phyloP scores from a whole-genome alignment of 164 flowering plant genomes.

The Annona cherimola region DNA sequence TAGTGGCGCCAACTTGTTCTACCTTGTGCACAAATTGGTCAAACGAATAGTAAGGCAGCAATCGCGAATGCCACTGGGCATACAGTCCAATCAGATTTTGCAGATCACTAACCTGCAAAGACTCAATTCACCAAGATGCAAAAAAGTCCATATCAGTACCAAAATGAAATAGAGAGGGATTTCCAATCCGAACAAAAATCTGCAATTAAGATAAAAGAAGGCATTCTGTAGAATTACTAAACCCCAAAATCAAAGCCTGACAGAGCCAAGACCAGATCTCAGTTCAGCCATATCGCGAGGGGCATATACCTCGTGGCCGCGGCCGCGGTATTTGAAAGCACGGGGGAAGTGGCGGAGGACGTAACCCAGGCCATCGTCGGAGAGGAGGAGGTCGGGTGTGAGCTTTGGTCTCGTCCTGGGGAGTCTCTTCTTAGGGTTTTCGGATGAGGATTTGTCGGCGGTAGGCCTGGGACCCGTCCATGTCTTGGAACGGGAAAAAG shows the following conservation, averaged over 20 bases:
- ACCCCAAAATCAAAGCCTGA: not conserved
- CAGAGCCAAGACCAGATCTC: not conserved
- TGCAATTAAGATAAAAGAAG: not conserved
- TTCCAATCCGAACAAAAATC: not conserved
- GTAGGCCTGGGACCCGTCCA: conserved; percentile 9
- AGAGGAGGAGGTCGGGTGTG: conserved; percentile 72
- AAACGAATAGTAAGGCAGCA: conserved; percentile 78
- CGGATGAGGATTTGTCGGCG: conserved; percentile 8
- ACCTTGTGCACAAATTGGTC: conserved; percentile 80
- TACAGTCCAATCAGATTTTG: conserved; percentile 59
- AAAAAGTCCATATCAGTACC: not conserved
- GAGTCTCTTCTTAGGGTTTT: conserved; percentile 47
- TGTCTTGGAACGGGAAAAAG: not conserved
- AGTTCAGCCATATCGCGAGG: not conserved
- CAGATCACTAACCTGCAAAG: conserved; percentile 58
- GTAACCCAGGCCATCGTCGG: conserved; percentile 78
- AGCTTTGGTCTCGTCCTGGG: conserved; percentile 75
- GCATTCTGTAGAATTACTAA: not conserved
- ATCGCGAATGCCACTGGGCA: conserved; percentile 69
- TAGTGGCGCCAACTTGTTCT: conserved; percentile 66
- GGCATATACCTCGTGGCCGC: conserved; percentile 70
- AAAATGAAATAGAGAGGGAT: not conserved
- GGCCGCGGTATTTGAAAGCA: conserved; percentile 70
- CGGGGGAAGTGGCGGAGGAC: conserved; percentile 83
- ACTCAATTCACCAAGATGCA: too few species aligned